Base-by-base conservation (phyloP, 768 basidiomycete species). In the Russula compacta region DNA sequence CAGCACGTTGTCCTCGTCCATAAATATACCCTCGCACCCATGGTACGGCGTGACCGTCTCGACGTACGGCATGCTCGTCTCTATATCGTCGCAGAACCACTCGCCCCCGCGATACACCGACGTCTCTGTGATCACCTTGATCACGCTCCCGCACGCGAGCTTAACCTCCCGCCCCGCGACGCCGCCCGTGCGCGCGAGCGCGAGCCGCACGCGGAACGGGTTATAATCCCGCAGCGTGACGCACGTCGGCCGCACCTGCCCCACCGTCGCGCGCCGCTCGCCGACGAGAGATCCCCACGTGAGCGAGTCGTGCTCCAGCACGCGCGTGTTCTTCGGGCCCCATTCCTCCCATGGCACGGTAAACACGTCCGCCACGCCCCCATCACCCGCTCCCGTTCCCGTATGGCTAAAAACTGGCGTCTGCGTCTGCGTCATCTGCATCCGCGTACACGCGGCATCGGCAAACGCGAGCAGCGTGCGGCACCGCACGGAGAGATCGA, bases 271-370 rank as follows among this genome's bases (percentile, higher is more conserved):
- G 1, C 59, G 52, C 19, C 59, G 53, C 47, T 60, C 59, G 32
- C 59, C 59, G 4, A 60, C 53, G 29, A 60, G 53, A 11, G 59
- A 54, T 9, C 59, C 59, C 59, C 59, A 55, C 38, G 59, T 49
- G 46, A 42, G 32, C 29, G 59, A 60, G 29, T 55, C 46, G 39
- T 55, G 59, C 39, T 60, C 59, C 5, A 60, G 9, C 15, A 55
- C 43, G 6, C 53, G 59, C 19, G 53, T 55, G n/a, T 47, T 39
- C 0, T 29, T 8, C 1, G 59, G 53, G 0, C 59, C 59, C 59
- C 59, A 60, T 10, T 17, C 39, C 38, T 55, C 47, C 59, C 59
- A 60, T 6, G 32, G 32, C 17, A 60, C 39, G 29, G 14, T 8
- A 15, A 14, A 46, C 12, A 19, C 19, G 6, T n/a, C n/a, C n/a